Evolutionary conservation across 2,329 filamentous ascomycete genomes (phyloP), one percentile per base, ranked within the genome.

Genomic region (Lachnellula subtilissima): DNA sequence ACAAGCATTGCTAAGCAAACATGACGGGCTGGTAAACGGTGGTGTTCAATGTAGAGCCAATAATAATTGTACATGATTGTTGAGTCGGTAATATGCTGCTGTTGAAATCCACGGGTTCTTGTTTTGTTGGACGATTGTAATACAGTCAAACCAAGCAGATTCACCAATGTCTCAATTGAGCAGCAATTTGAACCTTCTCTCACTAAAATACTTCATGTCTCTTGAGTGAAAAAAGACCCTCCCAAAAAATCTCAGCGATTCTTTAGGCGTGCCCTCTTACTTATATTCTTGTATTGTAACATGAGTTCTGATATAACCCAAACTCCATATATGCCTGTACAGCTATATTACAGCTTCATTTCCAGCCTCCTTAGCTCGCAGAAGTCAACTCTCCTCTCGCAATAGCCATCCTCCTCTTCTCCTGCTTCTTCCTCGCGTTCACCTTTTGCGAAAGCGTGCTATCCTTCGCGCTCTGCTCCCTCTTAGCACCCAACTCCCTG

Each of bases 331-430:
- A 48, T 48, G 45, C 45, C 45, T 12, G 14, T 28, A 22, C 22
- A 14, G n/a, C 37, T 17, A 48, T 48, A 48, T 22, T 48, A 48
- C 45, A 48, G 22, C 45, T 19, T 45, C 8, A 45, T 23, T 19
- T 45, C 42, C 8, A 23, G 45, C 23, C 22, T 58, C 52, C 22
- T 28, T 14, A 55, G 46, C 23, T 22, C 17, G 50, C 22, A 22
- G 49, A 48, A 42, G 51, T 57, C 15, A 57, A 35, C 40, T 58
- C 57, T 8, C 62, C 77, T 65, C 76, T 74, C 57, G 86, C 64
- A 67, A 85, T 70, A 53, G 77, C 80, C 72, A 83, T 78, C 72
- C 90, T 84, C 66, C 78, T 79, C 73, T 90, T 84, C 65, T 77
- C 78, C 74, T 81, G 81, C 74, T 79, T 78, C 70, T 80, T 79